Evolutionary conservation across 768 basidiomycete genomes (phyloP).

Genomic region (Suillus weaverae): DNA sequence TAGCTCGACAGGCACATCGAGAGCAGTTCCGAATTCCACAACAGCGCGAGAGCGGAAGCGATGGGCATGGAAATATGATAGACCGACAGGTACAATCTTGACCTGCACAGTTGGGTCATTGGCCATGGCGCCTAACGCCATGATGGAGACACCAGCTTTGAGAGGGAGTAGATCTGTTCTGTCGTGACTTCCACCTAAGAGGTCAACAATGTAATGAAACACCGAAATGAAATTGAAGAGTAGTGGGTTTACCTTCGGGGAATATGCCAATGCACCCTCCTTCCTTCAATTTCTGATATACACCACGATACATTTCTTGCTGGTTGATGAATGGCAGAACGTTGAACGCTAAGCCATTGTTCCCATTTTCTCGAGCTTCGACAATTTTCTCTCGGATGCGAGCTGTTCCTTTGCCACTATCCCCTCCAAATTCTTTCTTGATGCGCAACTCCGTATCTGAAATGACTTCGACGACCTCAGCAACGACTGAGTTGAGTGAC

Average conservation of each 20-base stretch:
- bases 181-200: conserved; percentile 93
- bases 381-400: conserved; percentile 66
- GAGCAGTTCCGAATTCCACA: conserved; percentile 90
- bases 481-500: conserved; percentile 68
- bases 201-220: not conserved
- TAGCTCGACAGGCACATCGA: conserved; percentile 88
- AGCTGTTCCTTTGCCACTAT: conserved; percentile 70
- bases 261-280: conserved; percentile 96
- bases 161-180: conserved; percentile 93
- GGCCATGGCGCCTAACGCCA: conserved; percentile 98
- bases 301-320: conserved; percentile 89
- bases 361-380: conserved; percentile 56
- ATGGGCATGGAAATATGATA: conserved; percentile 75
- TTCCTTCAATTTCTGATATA: conserved; percentile 82
- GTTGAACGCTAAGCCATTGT: conserved; percentile 75
- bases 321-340: conserved; percentile 89
- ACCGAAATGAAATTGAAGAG: not conserved
- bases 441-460: conserved; percentile 84
- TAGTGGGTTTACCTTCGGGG: conserved; percentile 77
- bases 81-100: conserved; percentile 86
- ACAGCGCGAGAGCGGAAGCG: conserved; percentile 96
- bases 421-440: conserved; percentile 86
- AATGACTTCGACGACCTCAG: conserved; percentile 85
- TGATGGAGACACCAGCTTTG: conserved; percentile 96
- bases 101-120: conserved; percentile 83